Evolutionary conservation across 2,329 filamentous ascomycete species (phyloP), one percentile per base, ranked within the genome.

Genomic region (Paramyrothecium sp.): DNA sequence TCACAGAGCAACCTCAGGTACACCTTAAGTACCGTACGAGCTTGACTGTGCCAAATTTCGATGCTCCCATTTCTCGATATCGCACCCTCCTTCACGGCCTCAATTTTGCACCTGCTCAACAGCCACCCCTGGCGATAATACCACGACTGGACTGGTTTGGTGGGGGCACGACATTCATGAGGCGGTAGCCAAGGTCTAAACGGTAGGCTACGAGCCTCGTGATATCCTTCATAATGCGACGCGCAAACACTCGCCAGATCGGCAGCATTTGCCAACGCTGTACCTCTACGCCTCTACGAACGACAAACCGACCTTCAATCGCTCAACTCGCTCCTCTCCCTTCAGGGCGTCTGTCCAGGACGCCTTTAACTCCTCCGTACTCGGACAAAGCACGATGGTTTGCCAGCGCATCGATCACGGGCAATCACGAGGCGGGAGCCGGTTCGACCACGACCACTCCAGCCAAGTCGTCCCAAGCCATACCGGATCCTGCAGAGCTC

Each of bases 221-320:
- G 10, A 44, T 44, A 19, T 4, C 22, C 19, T n/a, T 54, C 44
- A 69, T 58, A n/a, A 80, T 81, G 77, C 75, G 74, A 51, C 70
- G 71, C 66, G 67, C 71, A 56, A 65, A 56, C 34, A 63, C 69
- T 16, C 67, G 67, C 21, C 65, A 67, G 54, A 61, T 73, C 33
- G 64, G 72, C 62, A 71, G 75, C 56, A 61, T 80, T 54, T 81
- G 80, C 69, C 75, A 77, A 54, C 69, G 74, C 53, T 82, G 79
- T 65, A 65, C 78, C 54, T 71, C 72, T 59, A 62, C 74, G 51
- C 64, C 69, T 21, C 53, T 63, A 23, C 67, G 62, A 50, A 55
- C 66, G 48, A 23, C 62, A 53, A 66, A 57, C 53, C 67, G 64
- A 23, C 55, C 61, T 34, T 63, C 69, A 53, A n/a, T 63, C 53